A percentile compares a stretch with the other conserved stretches of the same genome.
Evolutionary conservation across 805 yeast species (phyloP).

Genomic region (Starmerella potacharoeniae): DNA sequence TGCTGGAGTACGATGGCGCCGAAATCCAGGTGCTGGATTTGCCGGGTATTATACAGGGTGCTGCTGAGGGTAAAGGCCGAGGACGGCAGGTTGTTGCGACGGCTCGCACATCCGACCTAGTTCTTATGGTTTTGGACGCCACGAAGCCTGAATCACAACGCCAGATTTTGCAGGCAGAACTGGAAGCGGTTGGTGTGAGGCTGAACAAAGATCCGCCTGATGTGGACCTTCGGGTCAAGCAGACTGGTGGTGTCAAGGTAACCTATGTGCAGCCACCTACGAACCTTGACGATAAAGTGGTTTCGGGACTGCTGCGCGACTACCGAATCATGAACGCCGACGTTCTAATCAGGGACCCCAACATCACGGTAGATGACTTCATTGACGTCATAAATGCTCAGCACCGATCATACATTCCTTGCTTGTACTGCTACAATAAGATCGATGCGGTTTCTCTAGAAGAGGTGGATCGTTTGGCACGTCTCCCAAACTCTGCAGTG

Average conservation of each 20-base stretch:
- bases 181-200: slow-evolving; percentile 89
- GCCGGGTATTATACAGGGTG: slow-evolving; percentile 96
- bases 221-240: slow-evolving; percentile 64
- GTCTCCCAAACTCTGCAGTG: slow-evolving; percentile 86
- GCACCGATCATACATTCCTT: slow-evolving; percentile 79
- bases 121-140: slow-evolving; percentile 89
- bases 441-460: slow-evolving; percentile 90
- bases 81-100: slow-evolving; percentile 96
- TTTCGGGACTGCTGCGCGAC: slow-evolving; percentile 66
- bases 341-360: slow-evolving; percentile 77
- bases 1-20: slow-evolving; percentile 88
- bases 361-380: slow-evolving; percentile 82
- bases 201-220: slow-evolving; percentile 74
- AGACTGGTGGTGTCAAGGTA: slow-evolving; percentile 84
- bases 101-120: slow-evolving; percentile 86
- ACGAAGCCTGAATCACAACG: slow-evolving; percentile 89
- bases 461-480: slow-evolving; percentile 84
- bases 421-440: slow-evolving; percentile 89
- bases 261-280: slow-evolving; percentile 74
- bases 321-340: slow-evolving; percentile 89
- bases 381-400: slow-evolving; percentile 83
- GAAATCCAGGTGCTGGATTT: slow-evolving; percentile 94
- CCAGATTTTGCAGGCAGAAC: slow-evolving; percentile 71
- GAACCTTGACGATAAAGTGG: slow-evolving; percentile 67
- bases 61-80: slow-evolving; percentile 93